phyloP scores from a whole-genome alignment of 129 eudicot species.

The Flaveria bidentis region DNA sequence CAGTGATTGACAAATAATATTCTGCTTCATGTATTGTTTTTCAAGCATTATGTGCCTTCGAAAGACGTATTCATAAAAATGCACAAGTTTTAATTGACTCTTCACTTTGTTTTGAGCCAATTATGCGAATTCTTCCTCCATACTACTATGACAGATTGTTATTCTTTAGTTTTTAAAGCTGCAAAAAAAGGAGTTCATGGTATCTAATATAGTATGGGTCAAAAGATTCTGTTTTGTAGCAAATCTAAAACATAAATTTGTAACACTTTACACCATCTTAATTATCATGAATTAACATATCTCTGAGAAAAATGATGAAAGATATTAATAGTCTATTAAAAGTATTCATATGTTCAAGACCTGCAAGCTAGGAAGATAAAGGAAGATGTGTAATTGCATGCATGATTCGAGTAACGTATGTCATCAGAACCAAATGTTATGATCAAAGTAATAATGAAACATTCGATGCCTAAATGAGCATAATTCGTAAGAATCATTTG shows the following conservation, averaged over 20 bases:
- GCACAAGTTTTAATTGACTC: conserved; percentile 24
- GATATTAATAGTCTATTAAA: too few species aligned
- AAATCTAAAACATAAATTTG: neutral
- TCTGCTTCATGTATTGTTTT: neutral
- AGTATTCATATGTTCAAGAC: neutral
- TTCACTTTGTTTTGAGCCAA: conserved; percentile 41
- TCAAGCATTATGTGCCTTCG: neutral
- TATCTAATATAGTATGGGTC: conserved; percentile 29
- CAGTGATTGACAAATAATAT: neutral
- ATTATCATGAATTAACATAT: neutral
- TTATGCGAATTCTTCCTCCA: conserved; percentile 29
- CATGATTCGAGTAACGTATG: conserved; percentile 27
- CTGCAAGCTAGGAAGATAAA: conserved; percentile 14
- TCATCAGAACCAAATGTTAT: conserved; percentile 23
- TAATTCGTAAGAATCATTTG: conserved; percentile 30
- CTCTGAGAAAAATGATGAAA: too few species aligned
- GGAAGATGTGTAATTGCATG: conserved; percentile 4
- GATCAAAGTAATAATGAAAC: conserved; percentile 28
- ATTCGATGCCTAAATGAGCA: conserved; percentile 30
- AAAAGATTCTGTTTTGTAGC: conserved; percentile 14
- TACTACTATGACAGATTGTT: neutral
- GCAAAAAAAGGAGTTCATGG: conserved; percentile 15
- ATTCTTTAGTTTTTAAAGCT: conserved; percentile 34
- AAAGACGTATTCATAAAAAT: neutral
- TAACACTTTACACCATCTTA: neutral